Evolutionary conservation across 441 rosid species (phyloP).

Genomic region (Macaranga tanarius): DNA sequence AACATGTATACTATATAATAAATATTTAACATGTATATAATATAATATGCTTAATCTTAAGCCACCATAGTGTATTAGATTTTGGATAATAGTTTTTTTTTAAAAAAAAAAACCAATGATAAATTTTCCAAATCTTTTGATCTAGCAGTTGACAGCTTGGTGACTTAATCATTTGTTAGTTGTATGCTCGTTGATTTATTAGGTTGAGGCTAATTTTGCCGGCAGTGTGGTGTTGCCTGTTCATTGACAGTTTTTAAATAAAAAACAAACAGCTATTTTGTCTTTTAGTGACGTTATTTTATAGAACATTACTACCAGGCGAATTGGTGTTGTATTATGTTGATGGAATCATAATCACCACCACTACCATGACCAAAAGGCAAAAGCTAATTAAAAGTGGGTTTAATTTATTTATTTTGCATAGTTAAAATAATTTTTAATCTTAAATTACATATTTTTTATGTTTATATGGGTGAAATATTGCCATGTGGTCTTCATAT

Average conservation of each 20-base stretch:
- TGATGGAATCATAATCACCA: not conserved
- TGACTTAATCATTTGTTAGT: not conserved
- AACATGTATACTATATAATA: no score
- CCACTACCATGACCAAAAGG: not conserved
- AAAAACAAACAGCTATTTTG: slow-evolving; percentile 15
- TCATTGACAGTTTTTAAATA: slow-evolving; percentile 19
- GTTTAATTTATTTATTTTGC: no score
- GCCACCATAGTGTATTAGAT: no score
- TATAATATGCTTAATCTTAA: no score
- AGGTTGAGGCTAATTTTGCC: slow-evolving; percentile 27
- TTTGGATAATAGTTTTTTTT: no score
- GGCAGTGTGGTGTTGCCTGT: slow-evolving; percentile 22
- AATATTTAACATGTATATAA: no score
- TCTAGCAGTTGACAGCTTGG: not conserved
- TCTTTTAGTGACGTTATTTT: not conserved
- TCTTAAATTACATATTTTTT: no score
- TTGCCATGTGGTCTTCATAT: not conserved
- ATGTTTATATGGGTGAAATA: not conserved
- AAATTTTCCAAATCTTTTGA: no score
- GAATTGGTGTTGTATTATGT: not conserved
- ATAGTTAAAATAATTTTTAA: no score
- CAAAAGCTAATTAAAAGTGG: no score
- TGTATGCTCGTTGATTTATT: not conserved
- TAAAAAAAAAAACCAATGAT: no score
- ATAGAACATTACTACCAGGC: not conserved